phyloP scores from a whole-genome alignment of 306 rosid genomes.

The Vachellia collinsii region DNA sequence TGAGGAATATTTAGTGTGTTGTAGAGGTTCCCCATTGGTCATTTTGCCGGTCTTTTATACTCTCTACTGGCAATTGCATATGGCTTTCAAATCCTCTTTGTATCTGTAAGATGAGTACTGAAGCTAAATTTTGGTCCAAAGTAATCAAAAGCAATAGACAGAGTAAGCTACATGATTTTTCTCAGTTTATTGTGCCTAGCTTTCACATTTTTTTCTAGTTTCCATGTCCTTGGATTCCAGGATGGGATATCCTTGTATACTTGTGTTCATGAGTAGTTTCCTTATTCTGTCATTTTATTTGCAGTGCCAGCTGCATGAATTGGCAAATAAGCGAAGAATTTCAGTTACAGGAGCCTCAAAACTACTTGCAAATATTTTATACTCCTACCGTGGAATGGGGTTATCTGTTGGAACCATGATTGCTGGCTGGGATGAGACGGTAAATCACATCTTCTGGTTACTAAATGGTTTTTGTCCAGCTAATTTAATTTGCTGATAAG shows the following conservation, averaged over 20 bases:
- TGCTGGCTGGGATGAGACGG: conserved; percentile 99
- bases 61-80: no score
- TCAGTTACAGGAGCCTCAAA: conserved; percentile 97
- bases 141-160: no score
- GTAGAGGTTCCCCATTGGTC: no score
- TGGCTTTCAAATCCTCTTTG: no score
- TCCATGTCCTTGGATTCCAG: neutral
- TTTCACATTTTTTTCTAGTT: neutral
- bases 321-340: conserved; percentile 91
- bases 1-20: no score
- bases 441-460: conserved; percentile 39
- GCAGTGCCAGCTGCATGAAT: conserved; percentile 87
- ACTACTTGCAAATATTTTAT: conserved; percentile 85
- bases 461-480: conserved; percentile 8
- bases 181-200: no score
- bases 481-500: conserved; percentile 7
- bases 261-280: conserved; percentile 8
- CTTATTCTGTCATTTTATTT: conserved; percentile 32
- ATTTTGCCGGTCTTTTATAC: no score
- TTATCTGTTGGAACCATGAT: conserved; percentile 95
- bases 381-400: conserved; percentile 95
- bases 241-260: neutral
- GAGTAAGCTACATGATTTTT: no score
- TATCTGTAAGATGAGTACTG: no score
- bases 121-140: no score